These are phyloP conservation scores for Brassica rapa DNA, from an alignment of 345 rosid species.

Conservation along the genomic window DNA sequence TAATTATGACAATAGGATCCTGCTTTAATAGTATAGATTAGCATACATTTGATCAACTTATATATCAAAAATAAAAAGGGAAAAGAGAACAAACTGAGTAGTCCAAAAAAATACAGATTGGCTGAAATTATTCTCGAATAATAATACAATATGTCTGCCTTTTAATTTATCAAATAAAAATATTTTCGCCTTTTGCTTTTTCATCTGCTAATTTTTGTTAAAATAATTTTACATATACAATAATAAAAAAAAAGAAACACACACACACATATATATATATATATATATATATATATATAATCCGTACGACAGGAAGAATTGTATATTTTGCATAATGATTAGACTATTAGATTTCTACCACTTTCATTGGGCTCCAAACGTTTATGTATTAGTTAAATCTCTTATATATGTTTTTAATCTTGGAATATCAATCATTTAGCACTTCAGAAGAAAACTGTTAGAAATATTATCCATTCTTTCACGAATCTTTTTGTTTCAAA, in stretches of 20 bases:
- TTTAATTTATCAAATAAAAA: not conserved
- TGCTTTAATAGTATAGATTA: too few relatives aligned
- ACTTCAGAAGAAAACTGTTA: not conserved
- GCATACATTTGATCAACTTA: constrained; percentile 2
- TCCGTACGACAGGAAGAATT: constrained; percentile 21
- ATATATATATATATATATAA: too few relatives aligned
- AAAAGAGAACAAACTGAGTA: constrained; percentile 21
- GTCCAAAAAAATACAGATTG: constrained; percentile 41
- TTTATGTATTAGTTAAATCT: not conserved
- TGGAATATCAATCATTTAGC: constrained; percentile 10
- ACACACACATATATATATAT: too few relatives aligned
- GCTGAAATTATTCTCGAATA: constrained; percentile 32
- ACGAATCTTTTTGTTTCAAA: not conserved
- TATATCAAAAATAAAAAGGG: not conserved
- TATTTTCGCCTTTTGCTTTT: constrained; percentile 30
- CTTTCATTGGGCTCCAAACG: not conserved
- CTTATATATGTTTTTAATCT: not conserved
- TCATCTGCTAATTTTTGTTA: constrained; percentile 24
- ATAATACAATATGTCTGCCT: constrained; percentile 26
- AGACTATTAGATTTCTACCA: constrained; percentile 30
- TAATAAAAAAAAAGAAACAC: not conserved
- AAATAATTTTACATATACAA: not conserved
- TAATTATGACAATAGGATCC: too few relatives aligned
- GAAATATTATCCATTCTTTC: not conserved
- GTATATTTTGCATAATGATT: constrained; percentile 28